Evolutionary conservation across 2,329 filamentous ascomycete genomes (phyloP), one percentile per base, ranked within the genome.

Genomic region (Tolypocladium pustulatum): DNA sequence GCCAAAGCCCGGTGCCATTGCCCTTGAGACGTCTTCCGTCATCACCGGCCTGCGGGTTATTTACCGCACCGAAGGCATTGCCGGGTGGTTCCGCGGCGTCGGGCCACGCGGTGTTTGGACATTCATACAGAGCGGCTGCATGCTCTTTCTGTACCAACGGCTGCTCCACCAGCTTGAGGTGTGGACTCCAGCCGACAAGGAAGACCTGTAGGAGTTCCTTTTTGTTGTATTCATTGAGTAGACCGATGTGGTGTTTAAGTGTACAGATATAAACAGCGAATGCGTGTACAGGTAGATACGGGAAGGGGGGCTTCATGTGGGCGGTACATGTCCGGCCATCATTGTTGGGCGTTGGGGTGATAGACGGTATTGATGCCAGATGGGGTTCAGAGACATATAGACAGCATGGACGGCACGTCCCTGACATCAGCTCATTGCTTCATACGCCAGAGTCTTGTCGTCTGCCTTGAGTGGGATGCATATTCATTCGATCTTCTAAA

Each of bases 51-150:
- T 99, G 41, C 85, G 81, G 65, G 82, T 96, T 63, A 95, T 99
- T 66, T 99, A 97, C 75, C 85, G 83, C 64, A 90, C 88, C 7
- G 94, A 99, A 74, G 94, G 94, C 1, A 66, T 97, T 20, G 83
- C 82, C 2, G 95, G 94, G 1, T 95, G 91, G 86, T 99, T 99
- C 74, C 85, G 94, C 59, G 94, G 94, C 32, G 93, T 99, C 1
- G 93, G 93, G 0, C 94, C 94, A 1, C 84, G 94, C 57, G 88
- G 88, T 59, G 90, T 97, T 17, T 99, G 94, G 94, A 99, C 94
- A 27, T 96, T 93, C 68, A 90, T 97, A 59, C 94, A 99, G 77
- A 96, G 90, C 68, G 90, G 92, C 49, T 96, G 91, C 64, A 97
- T 97, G 93, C 79, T 97, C 70, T 92, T 97, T 66, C 78, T 97